Percentiles rank a stretch among this genome's conserved stretches.
These are phyloP conservation scores for Colletotrichum viniferum DNA, from an alignment of 2,329 filamentous ascomycete genomes.

Conservation along the genomic window DNA sequence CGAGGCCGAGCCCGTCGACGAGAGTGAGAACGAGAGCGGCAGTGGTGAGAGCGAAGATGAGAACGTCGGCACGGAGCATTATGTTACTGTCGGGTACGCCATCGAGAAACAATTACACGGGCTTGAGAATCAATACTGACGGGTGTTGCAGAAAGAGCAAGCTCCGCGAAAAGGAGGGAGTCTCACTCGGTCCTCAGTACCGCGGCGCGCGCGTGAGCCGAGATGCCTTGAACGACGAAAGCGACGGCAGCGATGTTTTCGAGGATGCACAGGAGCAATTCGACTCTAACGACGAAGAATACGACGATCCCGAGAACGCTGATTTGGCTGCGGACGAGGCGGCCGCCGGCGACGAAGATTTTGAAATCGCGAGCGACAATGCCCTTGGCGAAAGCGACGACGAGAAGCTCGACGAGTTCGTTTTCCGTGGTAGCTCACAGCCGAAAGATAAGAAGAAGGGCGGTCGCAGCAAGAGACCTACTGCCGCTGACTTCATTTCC, in stretches of 20 bases:
- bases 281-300: conserved; percentile 47
- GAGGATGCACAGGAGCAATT: conserved; percentile 43
- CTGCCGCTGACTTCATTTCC: conserved; percentile 63
- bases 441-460: conserved; percentile 38
- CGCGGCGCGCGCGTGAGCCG: conserved; percentile 77
- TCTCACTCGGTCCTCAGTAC: conserved; percentile 79
- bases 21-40: conserved; percentile 48
- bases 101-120: not conserved
- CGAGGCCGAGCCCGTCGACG: conserved; percentile 16
- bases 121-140: not conserved
- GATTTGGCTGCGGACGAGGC: conserved; percentile 58
- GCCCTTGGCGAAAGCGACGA: conserved; percentile 87
- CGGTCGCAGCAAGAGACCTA: conserved; percentile 41
- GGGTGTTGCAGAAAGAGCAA: conserved; percentile 71
- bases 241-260: conserved; percentile 48
- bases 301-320: conserved; percentile 60
- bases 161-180: conserved; percentile 73
- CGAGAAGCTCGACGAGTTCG: conserved; percentile 79
- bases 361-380: conserved; percentile 66
- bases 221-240: conserved; percentile 51
- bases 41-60: conserved; percentile 44
- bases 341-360: conserved; percentile 53
- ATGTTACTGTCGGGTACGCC: conserved; percentile 72
- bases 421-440: conserved; percentile 63
- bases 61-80: conserved; percentile 80